Conservation (phyloP, 306 rosid genomes). For the Begonia loranthoides region DNA sequence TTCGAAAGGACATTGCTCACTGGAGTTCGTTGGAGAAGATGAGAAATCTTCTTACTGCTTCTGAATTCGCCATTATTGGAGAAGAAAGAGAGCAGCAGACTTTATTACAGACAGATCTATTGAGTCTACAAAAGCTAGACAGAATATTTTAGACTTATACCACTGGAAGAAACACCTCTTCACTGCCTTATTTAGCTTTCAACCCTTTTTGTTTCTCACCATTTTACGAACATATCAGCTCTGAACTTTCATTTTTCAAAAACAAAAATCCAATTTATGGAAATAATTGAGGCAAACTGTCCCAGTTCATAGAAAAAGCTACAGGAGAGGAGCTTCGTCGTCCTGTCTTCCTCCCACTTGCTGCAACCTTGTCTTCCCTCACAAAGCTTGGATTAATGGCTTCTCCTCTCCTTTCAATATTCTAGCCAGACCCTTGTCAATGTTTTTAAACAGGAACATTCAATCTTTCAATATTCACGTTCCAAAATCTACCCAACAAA, state of each 20-base stretch:
- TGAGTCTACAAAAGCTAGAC: conserved; percentile 21
- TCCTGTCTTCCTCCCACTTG: conserved; percentile 22
- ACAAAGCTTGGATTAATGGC: conserved; percentile 13
- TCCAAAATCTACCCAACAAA: no score
- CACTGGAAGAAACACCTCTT: conserved; percentile 12
- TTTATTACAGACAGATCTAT: conserved; percentile 32
- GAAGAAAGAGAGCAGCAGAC: conserved; percentile 11
- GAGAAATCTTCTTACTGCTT: conserved; percentile 38
- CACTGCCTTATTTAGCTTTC: conserved; percentile 39
- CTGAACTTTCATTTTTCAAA: no score
- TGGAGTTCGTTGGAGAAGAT: conserved; percentile 23
- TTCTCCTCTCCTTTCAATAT: no score
- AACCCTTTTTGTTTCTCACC: conserved; percentile 19
- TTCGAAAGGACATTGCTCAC: conserved; percentile 55
- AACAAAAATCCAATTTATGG: no score
- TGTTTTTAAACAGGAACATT: no score
- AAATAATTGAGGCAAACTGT: no score
- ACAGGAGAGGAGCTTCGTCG: conserved; percentile 10
- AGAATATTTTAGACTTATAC: conserved; percentile 33
- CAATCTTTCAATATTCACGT: no score
- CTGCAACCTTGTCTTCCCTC: conserved; percentile 16
- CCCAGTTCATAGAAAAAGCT: not conserved
- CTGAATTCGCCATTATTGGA: conserved; percentile 34
- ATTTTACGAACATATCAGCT: conserved; percentile 6
- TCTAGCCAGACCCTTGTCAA: no score